Conservation (phyloP, 495 filamentous ascomycete genomes). For the Penicillium macrosclerotiorum region DNA sequence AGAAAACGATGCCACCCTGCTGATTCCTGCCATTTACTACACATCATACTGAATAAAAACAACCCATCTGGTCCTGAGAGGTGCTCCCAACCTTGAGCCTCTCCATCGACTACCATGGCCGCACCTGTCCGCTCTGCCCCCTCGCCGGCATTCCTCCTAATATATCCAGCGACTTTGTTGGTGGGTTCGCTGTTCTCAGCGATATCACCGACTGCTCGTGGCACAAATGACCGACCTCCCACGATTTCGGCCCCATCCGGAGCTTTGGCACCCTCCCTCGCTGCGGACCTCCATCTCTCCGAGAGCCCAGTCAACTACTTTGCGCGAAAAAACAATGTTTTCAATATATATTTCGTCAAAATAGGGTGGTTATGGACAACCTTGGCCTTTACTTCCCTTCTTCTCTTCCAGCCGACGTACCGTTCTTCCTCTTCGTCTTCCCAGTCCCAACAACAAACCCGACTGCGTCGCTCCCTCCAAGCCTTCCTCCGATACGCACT, state of each 20-base stretch:
- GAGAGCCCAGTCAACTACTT: constrained; percentile 69
- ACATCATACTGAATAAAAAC: neutral
- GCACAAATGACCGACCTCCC: constrained; percentile 18
- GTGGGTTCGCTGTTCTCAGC: constrained; percentile 77
- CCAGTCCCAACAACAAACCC: constrained; percentile 19
- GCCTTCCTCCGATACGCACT: constrained; percentile 65
- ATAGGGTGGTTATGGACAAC: constrained; percentile 91
- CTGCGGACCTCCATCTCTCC: constrained; percentile 37
- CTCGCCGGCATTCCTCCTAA: constrained; percentile 43
- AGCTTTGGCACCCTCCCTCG: constrained; percentile 54
- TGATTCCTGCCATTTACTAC: neutral
- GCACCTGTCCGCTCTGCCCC: constrained; percentile 18
- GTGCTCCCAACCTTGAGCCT: constrained; percentile 1
- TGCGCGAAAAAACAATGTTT: constrained; percentile 83
- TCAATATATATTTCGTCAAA: constrained; percentile 93
- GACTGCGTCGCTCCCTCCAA: constrained; percentile 33
- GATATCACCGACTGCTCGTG: constrained; percentile 65
- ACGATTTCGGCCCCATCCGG: constrained; percentile 50
- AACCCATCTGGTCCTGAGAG: neutral
- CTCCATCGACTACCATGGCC: constrained; percentile 19
- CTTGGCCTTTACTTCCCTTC: constrained; percentile 60
- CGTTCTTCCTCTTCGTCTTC: constrained; percentile 14
- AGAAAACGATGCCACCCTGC: neutral
- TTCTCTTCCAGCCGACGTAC: constrained; percentile 56
- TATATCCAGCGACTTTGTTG: constrained; percentile 75